A percentile compares a stretch with the other conserved stretches of the same genome.
These are phyloP conservation scores for Cyclostephanos tholiformis DNA, from an alignment of 108 stramenopile species.

Conservation along the genomic window DNA sequence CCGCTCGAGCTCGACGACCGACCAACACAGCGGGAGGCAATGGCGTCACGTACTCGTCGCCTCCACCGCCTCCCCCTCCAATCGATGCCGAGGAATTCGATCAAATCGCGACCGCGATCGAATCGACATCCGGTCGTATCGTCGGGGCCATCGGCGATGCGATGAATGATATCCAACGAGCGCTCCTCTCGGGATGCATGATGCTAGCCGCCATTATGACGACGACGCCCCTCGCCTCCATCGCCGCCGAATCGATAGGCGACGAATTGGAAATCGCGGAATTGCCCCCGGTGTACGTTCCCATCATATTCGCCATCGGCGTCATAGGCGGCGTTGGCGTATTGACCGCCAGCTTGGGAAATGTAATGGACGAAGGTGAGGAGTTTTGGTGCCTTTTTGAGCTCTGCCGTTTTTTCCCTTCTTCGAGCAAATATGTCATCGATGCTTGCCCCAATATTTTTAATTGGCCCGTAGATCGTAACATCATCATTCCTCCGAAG, in stretches of 20 bases:
- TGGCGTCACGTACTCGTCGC: not conserved
- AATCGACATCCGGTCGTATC: not conserved
- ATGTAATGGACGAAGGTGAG: constrained; percentile 83
- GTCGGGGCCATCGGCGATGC: not conserved
- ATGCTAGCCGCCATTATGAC: not conserved
- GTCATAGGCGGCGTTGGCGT: constrained; percentile 80
- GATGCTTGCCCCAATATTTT: no score
- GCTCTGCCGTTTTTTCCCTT: not conserved
- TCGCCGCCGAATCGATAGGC: constrained; percentile 17
- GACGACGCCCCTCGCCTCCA: constrained; percentile 30
- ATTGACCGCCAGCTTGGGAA: constrained; percentile 72
- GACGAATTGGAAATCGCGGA: constrained; percentile 61
- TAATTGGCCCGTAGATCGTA: no score
- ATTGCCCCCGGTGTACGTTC: constrained; percentile 69
- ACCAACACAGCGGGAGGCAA: not conserved
- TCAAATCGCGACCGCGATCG: not conserved
- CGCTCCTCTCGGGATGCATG: constrained; percentile 18
- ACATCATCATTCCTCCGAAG: not conserved
- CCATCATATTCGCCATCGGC: constrained; percentile 74
- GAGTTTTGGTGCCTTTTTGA: no score
- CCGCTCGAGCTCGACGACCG: constrained; percentile 1
- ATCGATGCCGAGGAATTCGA: not conserved
- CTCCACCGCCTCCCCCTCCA: not conserved
- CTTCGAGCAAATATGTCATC: not conserved
- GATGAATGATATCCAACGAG: constrained; percentile 1